Base-by-base conservation (phyloP, 2,329 filamentous ascomycete species). In the Xylariales sp. region DNA sequence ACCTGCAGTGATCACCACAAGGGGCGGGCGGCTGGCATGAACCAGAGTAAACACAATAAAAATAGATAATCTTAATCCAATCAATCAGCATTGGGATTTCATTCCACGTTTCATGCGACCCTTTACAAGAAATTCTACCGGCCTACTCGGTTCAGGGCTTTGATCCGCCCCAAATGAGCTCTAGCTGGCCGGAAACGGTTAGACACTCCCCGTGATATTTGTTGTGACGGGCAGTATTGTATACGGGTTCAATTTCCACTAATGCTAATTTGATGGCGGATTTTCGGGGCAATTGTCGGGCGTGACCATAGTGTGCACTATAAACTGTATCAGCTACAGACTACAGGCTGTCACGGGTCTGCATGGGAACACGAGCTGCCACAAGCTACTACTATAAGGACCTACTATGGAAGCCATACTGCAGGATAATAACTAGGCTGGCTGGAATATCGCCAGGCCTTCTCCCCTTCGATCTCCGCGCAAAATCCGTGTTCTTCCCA, bases 31-130 rank as follows among this genome's bases (percentile, higher is more conserved):
- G 49, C 5, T 60, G 62, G 46, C 49, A 57, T 36, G 48, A 57
- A 62, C 46, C 45, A 53, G 58, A n/a, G 41, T 64, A 68, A 34
- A 62, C 58, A 67, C 23, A 62, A 62, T 58, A 61, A 54, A 66
- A 69, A 69, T 69, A 70, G 60, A 69, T 65, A 60, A 68, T 68
- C 32, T 68, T 64, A 70, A 65, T 56, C n/a, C 58, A 65, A 65
- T 68, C 41, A 66, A 65, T 39, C 55, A 50, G 30, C 48, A 64
- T 64, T 62, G 41, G 23, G 14, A 46, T 45, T 66, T 67, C 65
- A 64, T 67, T 62, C 61, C 60, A 45, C 30, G 34, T 46, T 67
- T 70, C 63, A 70, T 70, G 68, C 68, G 41, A 49, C 16, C 23
- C 18, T 32, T 30, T 12, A 23, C 23, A 23, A 49, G 59, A 60